These are phyloP conservation scores for Globisporangium recalcitrans DNA, from an alignment of 352 stramenopile species.

Conservation along the genomic window DNA sequence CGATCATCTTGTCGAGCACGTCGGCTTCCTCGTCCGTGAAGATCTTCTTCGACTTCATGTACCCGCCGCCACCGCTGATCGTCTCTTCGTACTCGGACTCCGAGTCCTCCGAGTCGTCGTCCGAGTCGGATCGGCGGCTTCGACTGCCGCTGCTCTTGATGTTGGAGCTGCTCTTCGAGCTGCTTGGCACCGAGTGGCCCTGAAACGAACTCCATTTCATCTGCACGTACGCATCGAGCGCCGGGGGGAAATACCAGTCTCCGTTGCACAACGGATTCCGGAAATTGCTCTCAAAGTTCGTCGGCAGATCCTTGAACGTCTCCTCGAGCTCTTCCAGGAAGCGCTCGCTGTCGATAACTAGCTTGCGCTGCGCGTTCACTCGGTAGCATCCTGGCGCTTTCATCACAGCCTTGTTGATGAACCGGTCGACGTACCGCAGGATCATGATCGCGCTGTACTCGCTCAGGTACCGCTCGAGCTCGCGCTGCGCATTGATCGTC, in stretches of 20 bases:
- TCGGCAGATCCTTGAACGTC: conserved; percentile 56
- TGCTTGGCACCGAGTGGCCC: conserved; percentile 16
- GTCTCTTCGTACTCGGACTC: conserved; percentile 27
- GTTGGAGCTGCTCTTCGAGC: conserved; percentile 5
- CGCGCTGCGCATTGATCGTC: conserved; percentile 65
- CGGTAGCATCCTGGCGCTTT: conserved; percentile 66
- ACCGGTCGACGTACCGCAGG: conserved; percentile 73
- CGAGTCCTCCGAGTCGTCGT: conserved; percentile 39
- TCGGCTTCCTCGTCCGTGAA: conserved; percentile 72
- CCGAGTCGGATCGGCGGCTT: conserved; percentile 21
- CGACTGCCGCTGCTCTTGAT: neutral
- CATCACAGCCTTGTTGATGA: conserved; percentile 66
- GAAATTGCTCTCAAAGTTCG: conserved; percentile 49
- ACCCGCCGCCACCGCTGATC: conserved; percentile 29
- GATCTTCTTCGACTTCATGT: conserved; percentile 48
- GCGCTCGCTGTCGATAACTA: conserved; percentile 66
- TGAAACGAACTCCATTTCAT: conserved; percentile 80
- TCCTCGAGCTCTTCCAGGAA: conserved; percentile 64
- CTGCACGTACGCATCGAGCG: conserved; percentile 68
- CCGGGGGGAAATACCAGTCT: conserved; percentile 55
- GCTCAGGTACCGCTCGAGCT: conserved; percentile 55
- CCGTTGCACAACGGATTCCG: conserved; percentile 25
- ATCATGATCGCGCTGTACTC: conserved; percentile 83
- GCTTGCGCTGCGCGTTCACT: conserved; percentile 31
- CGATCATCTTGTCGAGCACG: conserved; percentile 77